phyloP scores from a whole-genome alignment of 2,329 filamentous ascomycete genomes.

The Tolypocladium ovalisporum region DNA sequence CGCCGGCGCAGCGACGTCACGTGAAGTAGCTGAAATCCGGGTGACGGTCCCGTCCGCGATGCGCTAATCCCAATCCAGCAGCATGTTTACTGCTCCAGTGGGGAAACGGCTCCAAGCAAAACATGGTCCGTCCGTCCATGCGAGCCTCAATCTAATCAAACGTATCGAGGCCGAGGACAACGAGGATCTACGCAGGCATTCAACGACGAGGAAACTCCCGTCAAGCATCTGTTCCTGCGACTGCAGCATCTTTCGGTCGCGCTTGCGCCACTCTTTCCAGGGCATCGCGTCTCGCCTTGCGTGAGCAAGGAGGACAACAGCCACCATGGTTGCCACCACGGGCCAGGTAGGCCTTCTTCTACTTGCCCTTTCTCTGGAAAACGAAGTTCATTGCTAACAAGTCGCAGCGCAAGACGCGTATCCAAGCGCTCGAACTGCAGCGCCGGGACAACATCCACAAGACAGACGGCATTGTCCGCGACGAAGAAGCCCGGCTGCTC shows the following conservation, averaged over 20 bases:
- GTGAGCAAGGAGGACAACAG: background rate
- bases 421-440: constrained; percentile 54
- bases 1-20: background rate
- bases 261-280: background rate
- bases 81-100: constrained; percentile 17
- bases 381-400: background rate
- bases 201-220: background rate
- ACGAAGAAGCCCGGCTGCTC: constrained; percentile 63
- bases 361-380: too few species aligned
- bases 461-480: constrained; percentile 57
- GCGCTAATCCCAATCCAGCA: constrained; percentile 15
- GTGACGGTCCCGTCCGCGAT: background rate
- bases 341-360: constrained; percentile 13
- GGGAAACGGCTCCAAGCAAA: constrained; percentile 10
- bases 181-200: background rate
- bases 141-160: background rate
- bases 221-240: background rate
- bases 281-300: background rate
- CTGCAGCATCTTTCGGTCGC: background rate
- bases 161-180: background rate
- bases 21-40: background rate
- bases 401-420: constrained; percentile 29
- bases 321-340: constrained; percentile 14
- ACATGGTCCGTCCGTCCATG: constrained; percentile 9
- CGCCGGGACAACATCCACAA: constrained; percentile 56